phyloP scores from a whole-genome alignment of 2,329 filamentous ascomycete species.

The Didymella pomorum region DNA sequence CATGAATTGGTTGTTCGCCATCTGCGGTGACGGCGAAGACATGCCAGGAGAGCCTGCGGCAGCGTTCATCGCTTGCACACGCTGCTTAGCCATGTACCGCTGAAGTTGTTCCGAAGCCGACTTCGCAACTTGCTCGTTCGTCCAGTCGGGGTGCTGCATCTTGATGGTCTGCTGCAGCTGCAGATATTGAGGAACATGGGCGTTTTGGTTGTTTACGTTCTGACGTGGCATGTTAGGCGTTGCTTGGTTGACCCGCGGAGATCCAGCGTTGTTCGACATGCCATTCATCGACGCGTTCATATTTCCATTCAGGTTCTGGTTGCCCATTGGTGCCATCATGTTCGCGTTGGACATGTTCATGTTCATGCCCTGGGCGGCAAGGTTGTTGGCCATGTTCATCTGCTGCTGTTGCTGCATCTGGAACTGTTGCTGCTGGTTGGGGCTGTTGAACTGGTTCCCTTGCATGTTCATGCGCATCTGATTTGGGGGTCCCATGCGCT shows the following conservation, averaged over 20 bases:
- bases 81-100: conserved; percentile 44
- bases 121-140: conserved; percentile 45
- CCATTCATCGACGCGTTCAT: conserved; percentile 48
- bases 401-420: conserved; percentile 46
- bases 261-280: conserved; percentile 45
- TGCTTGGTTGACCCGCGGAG: conserved; percentile 45
- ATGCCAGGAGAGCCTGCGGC: conserved; percentile 46
- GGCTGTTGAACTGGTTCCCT: conserved; percentile 42
- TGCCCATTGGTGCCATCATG: conserved; percentile 45
- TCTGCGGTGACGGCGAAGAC: conserved; percentile 40
- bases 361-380: conserved; percentile 39
- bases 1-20: conserved; percentile 47
- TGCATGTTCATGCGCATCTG: conserved; percentile 52
- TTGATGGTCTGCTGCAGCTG: conserved; percentile 45
- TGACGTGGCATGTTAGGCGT: conserved; percentile 42
- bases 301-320: conserved; percentile 45
- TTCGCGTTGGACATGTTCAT: conserved; percentile 50
- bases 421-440: conserved; percentile 47
- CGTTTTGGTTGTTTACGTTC: conserved; percentile 41
- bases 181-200: conserved; percentile 46
- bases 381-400: conserved; percentile 47
- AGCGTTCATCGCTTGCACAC: conserved; percentile 49
- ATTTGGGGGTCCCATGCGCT: conserved; percentile 62
- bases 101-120: conserved; percentile 47
- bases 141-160: conserved; percentile 49